Evolutionary conservation across 2,329 filamentous ascomycete species (phyloP).

Genomic region (Gnomoniopsis smithogilvyi): DNA sequence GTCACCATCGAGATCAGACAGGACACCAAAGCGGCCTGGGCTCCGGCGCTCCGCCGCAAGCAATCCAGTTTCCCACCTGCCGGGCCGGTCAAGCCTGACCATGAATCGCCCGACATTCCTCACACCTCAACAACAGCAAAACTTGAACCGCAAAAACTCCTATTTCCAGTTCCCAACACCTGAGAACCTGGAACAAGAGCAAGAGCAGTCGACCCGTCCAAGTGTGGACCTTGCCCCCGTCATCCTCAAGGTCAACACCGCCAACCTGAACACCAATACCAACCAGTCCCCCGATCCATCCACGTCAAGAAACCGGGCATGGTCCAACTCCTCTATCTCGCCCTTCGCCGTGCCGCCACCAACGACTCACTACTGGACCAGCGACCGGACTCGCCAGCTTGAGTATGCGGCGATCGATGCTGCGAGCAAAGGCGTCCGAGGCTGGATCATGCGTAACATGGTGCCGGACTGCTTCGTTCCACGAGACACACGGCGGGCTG

Average conservation of each 20-base stretch:
- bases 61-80: constrained; percentile 26
- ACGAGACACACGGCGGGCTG: constrained; percentile 43
- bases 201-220: neutral
- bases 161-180: constrained; percentile 38
- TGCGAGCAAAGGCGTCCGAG: constrained; percentile 55
- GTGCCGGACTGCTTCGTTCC: constrained; percentile 61
- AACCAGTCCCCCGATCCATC: constrained; percentile 25
- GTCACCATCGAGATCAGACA: constrained; percentile 23
- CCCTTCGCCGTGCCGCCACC: constrained; percentile 44
- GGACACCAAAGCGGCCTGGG: constrained; percentile 37
- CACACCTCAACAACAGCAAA: constrained; percentile 22
- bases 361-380: constrained; percentile 67
- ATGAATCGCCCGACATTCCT: constrained; percentile 25
- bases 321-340: constrained; percentile 25
- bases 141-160: constrained; percentile 28
- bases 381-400: constrained; percentile 57
- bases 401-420: constrained; percentile 67
- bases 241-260: constrained; percentile 16
- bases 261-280: neutral
- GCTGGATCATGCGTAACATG: constrained; percentile 55
- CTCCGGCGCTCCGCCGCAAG: constrained; percentile 40
- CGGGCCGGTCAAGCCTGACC: constrained; percentile 22
- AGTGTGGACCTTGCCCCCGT: constrained; percentile 11
- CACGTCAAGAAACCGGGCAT: constrained; percentile 15
- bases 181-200: constrained; percentile 12